A percentile compares a stretch with the other conserved stretches of the same genome.
Evolutionary conservation across 2,329 filamentous ascomycete genomes (phyloP).

Genomic region (Phialophora expanda): DNA sequence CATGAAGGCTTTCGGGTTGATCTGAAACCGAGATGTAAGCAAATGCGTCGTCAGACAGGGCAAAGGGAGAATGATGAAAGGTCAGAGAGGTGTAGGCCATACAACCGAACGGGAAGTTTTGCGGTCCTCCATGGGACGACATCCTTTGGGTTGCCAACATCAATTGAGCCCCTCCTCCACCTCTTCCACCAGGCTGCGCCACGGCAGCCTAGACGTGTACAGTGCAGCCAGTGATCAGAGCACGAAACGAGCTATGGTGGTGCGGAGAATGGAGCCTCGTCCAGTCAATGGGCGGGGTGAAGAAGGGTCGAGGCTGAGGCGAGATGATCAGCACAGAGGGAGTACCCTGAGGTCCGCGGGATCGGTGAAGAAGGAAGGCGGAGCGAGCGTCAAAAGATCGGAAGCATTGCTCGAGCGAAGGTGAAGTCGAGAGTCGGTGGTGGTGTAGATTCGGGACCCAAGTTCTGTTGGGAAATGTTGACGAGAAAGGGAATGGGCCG

Average conservation of each 20-base stretch:
- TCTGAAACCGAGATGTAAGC: constrained; percentile 32
- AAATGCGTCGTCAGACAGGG: constrained; percentile 8
- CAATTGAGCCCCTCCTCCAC: constrained; percentile 23
- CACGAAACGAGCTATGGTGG: neutral
- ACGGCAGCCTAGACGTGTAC: constrained; percentile 23
- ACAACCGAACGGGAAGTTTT: constrained; percentile 40
- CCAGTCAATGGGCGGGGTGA: constrained; percentile 1
- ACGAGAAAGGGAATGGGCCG: constrained; percentile 20
- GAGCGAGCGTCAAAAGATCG: constrained; percentile 2
- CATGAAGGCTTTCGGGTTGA: constrained; percentile 37
- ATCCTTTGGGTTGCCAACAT: constrained; percentile 40
- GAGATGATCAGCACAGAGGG: neutral
- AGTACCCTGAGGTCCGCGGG: neutral
- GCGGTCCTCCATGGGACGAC: constrained; percentile 40
- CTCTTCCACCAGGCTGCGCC: constrained; percentile 29
- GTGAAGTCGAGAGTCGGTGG: constrained; percentile 13
- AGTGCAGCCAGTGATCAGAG: constrained; percentile 12
- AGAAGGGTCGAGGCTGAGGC: neutral
- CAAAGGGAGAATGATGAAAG: neutral
- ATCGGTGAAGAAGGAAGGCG: constrained; percentile 1
- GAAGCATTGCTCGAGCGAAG: constrained; percentile 9
- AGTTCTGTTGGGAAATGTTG: constrained; percentile 33
- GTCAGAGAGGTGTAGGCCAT: constrained; percentile 22
- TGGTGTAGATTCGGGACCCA: constrained; percentile 5
- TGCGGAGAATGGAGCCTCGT: neutral